phyloP scores from a whole-genome alignment of 1,284 basidiomycete species.

The Serendipita sp. region DNA sequence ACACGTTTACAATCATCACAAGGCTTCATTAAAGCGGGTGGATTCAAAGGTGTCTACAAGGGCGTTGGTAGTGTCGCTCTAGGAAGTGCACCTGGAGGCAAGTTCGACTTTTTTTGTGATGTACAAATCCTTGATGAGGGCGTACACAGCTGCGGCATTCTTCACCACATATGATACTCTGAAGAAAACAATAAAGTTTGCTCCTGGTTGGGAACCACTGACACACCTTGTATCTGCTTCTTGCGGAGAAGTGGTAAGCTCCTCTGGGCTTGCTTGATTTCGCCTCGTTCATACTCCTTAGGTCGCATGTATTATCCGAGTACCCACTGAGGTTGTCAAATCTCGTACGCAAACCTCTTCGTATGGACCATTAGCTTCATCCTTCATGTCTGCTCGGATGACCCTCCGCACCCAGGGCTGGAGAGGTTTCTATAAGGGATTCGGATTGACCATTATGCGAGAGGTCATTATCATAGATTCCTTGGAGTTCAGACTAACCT shows the following conservation, averaged over 20 bases:
- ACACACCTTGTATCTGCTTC: slow-evolving; percentile 76
- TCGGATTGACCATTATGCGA: slow-evolving; percentile 61
- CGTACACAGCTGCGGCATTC: slow-evolving; percentile 68
- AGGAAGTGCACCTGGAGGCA: slow-evolving; percentile 91
- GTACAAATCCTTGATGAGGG: not conserved
- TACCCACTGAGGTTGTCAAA: slow-evolving; percentile 91
- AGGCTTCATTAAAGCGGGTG: slow-evolving; percentile 78
- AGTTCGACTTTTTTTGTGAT: slow-evolving; percentile 17
- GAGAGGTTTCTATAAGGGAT: slow-evolving; percentile 66
- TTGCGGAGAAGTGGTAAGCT: slow-evolving; percentile 64
- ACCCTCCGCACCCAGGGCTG: slow-evolving; percentile 46
- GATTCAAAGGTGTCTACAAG: slow-evolving; percentile 85
- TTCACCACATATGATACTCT: slow-evolving; percentile 90
- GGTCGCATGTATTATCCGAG: slow-evolving; percentile 85
- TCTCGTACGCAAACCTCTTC: slow-evolving; percentile 65
- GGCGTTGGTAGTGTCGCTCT: slow-evolving; percentile 91
- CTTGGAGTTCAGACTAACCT: not conserved
- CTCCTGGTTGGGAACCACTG: slow-evolving; percentile 44
- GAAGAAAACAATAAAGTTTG: slow-evolving; percentile 57
- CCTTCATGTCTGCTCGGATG: slow-evolving; percentile 32
- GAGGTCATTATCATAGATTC: slow-evolving; percentile 36
- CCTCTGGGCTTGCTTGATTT: slow-evolving; percentile 15
- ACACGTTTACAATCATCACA: slow-evolving; percentile 82
- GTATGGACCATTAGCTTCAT: slow-evolving; percentile 42
- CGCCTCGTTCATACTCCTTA: slow-evolving; percentile 26